These are phyloP conservation scores for Crithidia sp. DNA, from an alignment of 208 protist genomes.

Conservation along the genomic window DNA sequence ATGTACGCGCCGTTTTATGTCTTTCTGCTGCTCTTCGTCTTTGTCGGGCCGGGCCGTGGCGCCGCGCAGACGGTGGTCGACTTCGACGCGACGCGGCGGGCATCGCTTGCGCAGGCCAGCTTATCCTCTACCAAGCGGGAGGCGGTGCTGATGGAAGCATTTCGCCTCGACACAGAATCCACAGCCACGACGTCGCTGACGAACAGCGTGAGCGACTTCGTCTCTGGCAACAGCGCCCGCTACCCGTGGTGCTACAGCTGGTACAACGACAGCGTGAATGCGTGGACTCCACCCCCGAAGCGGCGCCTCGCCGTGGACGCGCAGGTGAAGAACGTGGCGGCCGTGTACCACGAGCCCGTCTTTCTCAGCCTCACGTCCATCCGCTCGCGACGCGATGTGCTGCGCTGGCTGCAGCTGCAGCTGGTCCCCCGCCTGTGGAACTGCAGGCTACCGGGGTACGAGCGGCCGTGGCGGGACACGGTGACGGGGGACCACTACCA, in stretches of 20 bases:
- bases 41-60: constrained; percentile 9
- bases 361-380: constrained; percentile 13
- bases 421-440: constrained; percentile 20
- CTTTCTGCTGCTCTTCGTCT: constrained; percentile 27
- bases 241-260: constrained; percentile 45
- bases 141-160: constrained; percentile 31
- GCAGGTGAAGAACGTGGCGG: constrained; percentile 14
- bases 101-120: constrained; percentile 6
- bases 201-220: constrained; percentile 20
- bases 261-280: constrained; percentile 37
- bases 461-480: constrained; percentile 17
- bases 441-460: constrained; percentile 8
- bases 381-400: constrained; percentile 22
- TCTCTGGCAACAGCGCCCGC: constrained; percentile 30
- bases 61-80: constrained; percentile 15
- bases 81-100: constrained; percentile 11
- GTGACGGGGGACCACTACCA: constrained; percentile 10
- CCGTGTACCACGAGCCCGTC: constrained; percentile 13
- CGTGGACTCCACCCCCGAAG: constrained; percentile 35
- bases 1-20: constrained; percentile 37
- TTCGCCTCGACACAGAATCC: constrained; percentile 43
- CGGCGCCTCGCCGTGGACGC: constrained; percentile 18
- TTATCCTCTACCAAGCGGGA: constrained; percentile 3
- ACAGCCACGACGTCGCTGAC: not conserved
- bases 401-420: constrained; percentile 33